Evolutionary conservation across 192 early-diverging fungal genomes (phyloP).

Genomic region (Dissophora globulifera): DNA sequence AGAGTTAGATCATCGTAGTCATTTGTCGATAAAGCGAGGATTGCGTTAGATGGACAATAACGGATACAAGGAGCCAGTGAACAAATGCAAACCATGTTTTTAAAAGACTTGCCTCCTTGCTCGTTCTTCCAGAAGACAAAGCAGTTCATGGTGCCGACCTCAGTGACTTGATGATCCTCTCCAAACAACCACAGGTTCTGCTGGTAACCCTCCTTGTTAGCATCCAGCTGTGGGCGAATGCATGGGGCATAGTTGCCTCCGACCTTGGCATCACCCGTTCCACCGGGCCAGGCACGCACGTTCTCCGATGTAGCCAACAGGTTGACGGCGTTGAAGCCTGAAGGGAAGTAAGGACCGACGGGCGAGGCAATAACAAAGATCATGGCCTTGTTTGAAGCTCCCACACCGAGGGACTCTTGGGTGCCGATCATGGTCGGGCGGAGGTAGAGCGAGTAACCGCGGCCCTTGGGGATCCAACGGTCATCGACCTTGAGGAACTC

Average conservation of each 20-base stretch:
- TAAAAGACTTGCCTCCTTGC: conserved; percentile 58
- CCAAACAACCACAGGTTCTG: conserved; percentile 98
- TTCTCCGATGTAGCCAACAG: conserved; percentile 86
- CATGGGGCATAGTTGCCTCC: conserved; percentile 91
- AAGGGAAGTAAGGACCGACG: conserved; percentile 96
- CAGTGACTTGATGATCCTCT: conserved; percentile 83
- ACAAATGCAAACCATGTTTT: background rate
- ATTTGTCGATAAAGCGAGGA: no score
- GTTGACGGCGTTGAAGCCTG: conserved; percentile 90
- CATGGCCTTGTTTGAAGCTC: conserved; percentile 79
- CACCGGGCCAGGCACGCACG: conserved; percentile 95
- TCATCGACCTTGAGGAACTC: conserved; percentile 83
- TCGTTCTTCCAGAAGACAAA: conserved; percentile 91
- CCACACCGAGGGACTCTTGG: conserved; percentile 86
- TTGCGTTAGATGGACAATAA: no score
- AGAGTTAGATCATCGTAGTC: no score
- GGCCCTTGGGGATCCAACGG: conserved; percentile 91
- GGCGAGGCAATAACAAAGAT: conserved; percentile 92
- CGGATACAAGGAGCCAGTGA: background rate
- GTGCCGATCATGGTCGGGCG: conserved; percentile 95
- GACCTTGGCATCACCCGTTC: conserved; percentile 92
- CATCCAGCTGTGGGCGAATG: conserved; percentile 84
- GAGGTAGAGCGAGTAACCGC: conserved; percentile 93
- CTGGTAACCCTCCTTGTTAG: conserved; percentile 88
- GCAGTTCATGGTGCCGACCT: conserved; percentile 98